Evolutionary conservation across 129 eudicot genomes (phyloP), one percentile per base, ranked within the genome.

Genomic region (Pulicaria dysenterica): DNA sequence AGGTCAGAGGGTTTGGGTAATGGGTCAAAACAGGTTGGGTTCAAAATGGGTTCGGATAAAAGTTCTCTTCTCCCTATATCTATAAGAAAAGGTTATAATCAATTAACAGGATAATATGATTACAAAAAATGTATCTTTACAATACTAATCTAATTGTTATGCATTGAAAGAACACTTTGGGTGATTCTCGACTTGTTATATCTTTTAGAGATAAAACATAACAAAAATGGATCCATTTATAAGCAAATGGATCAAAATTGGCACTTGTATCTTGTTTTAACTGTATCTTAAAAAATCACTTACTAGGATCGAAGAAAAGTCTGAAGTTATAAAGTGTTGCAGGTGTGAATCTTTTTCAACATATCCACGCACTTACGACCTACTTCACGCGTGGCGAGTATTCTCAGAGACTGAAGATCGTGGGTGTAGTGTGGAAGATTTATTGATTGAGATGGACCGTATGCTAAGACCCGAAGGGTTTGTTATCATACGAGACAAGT

Each of bases 261-360:
- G 5, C 5, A 10, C 13, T 49, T 49, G 3, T 49, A 24, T 49
- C 13, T 49, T 12, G 63, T 49, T 56, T 39, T 13, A 60, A 15
- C 9, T 5, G 12, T 6, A 55, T 54, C 50, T 50, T 38, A 43
- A 15, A 69, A 24, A 7, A 39, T 51, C 63, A 69, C n/a, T n/a
- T n/a, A n/a, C 4, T 2, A 16, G 54, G 40, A 69, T 12, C 62
- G 42, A 56, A 42, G 24, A 42, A 19, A 42, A 14, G 54, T 50
- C 16, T 56, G 57, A 72, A 6, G 50, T 8, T 38, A 14, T 24
- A 70, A 51, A 13, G 54, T 55, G 36, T 63, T 77, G 59, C 86
- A 93, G 98, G 98, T 93, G 98, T 64, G 96, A 93, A 77, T 89
- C 98, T 14, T 93, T 87, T 82, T 93, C 98, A 44, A 93, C 96